A percentile compares a stretch with the other conserved stretches of the same genome.
These are phyloP conservation scores for Phaeolepiota aurea DNA, from an alignment of 768 basidiomycete genomes.

Conservation along the genomic window DNA sequence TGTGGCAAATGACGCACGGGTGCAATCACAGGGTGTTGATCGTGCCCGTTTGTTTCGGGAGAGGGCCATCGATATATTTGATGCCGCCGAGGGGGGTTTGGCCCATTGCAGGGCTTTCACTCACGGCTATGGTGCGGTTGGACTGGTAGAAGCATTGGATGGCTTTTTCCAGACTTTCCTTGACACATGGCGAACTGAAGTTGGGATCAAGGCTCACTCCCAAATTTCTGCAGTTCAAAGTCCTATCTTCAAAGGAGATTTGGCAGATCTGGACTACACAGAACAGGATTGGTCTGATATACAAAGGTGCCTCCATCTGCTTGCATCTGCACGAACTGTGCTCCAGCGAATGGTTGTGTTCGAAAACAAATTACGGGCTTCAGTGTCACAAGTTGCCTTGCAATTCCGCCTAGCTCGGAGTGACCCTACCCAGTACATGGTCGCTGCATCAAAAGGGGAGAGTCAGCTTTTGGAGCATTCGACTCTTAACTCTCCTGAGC, in stretches of 20 bases:
- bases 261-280: constrained; percentile 80
- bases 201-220: constrained; percentile 28
- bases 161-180: constrained; percentile 65
- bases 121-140: constrained; percentile 77
- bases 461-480: constrained; percentile 78
- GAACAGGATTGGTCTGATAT: constrained; percentile 85
- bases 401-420: constrained; percentile 48
- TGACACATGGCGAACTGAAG: constrained; percentile 47
- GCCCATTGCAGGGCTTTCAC: constrained; percentile 73
- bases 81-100: constrained; percentile 73
- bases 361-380: constrained; percentile 58
- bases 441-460: constrained; percentile 58
- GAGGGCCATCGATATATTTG: constrained; percentile 65
- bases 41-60: constrained; percentile 66
- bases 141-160: constrained; percentile 70
- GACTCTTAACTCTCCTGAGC: constrained; percentile 70
- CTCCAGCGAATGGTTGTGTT: constrained; percentile 60
- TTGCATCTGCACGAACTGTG: constrained; percentile 72
- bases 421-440: constrained; percentile 44
- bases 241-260: constrained; percentile 43
- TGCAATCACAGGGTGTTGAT: constrained; percentile 30
- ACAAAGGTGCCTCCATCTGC: constrained; percentile 72
- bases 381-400: constrained; percentile 50
- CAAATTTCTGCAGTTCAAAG: constrained; percentile 18
- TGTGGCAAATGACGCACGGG: constrained; percentile 32